phyloP scores from a whole-genome alignment of 2,329 filamentous ascomycete species.

The Diaporthe ampelina region DNA sequence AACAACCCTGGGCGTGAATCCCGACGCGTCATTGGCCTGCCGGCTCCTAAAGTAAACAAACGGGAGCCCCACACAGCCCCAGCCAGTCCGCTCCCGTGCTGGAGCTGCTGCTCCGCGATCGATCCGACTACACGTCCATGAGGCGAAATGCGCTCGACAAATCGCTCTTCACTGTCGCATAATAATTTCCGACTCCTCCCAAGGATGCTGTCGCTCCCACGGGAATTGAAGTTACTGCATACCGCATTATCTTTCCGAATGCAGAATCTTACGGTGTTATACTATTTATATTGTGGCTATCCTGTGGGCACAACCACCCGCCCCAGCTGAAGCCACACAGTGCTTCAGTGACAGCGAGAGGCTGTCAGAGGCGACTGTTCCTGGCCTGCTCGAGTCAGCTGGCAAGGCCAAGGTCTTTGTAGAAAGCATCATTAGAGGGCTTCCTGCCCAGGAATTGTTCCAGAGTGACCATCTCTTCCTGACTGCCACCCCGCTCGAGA shows the following conservation, averaged over 20 bases:
- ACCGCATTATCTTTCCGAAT: too few relatives aligned
- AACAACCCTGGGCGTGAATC: constrained; percentile 10
- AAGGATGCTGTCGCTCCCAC: neutral
- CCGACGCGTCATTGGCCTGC: constrained; percentile 31
- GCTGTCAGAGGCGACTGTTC: constrained; percentile 33
- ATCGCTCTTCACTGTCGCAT: neutral
- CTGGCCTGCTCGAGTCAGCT: constrained; percentile 42
- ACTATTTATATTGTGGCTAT: neutral
- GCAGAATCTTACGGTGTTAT: neutral
- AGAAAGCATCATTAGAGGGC: constrained; percentile 84
- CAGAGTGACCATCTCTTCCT: constrained; percentile 85
- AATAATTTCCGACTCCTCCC: neutral
- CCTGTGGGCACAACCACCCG: neutral
- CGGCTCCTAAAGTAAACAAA: constrained; percentile 28
- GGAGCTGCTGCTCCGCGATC: neutral
- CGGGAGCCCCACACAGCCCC: constrained; percentile 12
- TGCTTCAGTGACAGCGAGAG: neutral
- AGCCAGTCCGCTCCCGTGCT: neutral
- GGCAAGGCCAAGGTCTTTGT: constrained; percentile 77
- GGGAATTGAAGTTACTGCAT: neutral
- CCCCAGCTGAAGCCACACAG: neutral
- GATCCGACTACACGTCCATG: too few relatives aligned
- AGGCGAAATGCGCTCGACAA: too few relatives aligned
- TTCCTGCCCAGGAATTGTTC: constrained; percentile 83
- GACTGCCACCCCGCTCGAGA: constrained; percentile 81